phyloP scores from a whole-genome alignment of 73 alveolate species.

The Effrenium voratum region DNA sequence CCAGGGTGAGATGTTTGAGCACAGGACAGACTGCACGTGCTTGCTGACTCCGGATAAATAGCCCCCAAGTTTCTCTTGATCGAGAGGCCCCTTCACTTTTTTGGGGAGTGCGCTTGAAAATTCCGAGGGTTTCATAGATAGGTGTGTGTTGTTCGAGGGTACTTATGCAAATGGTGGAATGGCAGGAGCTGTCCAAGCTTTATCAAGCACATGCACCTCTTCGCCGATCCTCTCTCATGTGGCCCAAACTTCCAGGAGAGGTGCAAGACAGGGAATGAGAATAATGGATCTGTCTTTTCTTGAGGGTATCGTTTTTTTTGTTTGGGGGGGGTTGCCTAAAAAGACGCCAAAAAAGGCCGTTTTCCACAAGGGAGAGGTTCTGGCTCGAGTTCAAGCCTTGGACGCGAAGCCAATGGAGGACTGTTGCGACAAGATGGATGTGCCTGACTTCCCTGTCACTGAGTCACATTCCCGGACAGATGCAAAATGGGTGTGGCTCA shows the following conservation, averaged over 20 bases:
- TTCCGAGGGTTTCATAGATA: no score
- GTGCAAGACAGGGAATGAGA: background rate
- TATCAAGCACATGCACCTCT: constrained; percentile 73
- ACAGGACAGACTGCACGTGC: constrained; percentile 15
- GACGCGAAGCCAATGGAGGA: background rate
- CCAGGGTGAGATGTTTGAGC: constrained; percentile 39
- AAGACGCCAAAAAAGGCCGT: no score
- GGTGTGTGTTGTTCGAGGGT: background rate
- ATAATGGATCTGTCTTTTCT: background rate
- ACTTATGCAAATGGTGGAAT: background rate
- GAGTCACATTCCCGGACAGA: background rate
- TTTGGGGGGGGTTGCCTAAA: no score
- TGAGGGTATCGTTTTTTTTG: background rate
- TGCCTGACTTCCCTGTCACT: constrained; percentile 79
- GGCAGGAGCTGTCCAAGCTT: constrained; percentile 81
- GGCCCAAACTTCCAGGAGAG: constrained; percentile 46
- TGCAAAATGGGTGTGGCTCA: background rate
- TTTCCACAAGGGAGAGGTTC: no score
- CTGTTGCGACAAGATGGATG: constrained; percentile 75
- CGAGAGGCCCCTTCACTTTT: no score
- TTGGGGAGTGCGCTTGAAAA: no score
- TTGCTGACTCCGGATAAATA: no score
- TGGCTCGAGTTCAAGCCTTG: no score
- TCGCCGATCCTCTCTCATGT: constrained; percentile 87
- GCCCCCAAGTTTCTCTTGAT: no score